Evolutionary conservation across 2,329 filamentous ascomycete genomes (phyloP), one percentile per base, ranked within the genome.

Genomic region (Fusarium vanettenii): DNA sequence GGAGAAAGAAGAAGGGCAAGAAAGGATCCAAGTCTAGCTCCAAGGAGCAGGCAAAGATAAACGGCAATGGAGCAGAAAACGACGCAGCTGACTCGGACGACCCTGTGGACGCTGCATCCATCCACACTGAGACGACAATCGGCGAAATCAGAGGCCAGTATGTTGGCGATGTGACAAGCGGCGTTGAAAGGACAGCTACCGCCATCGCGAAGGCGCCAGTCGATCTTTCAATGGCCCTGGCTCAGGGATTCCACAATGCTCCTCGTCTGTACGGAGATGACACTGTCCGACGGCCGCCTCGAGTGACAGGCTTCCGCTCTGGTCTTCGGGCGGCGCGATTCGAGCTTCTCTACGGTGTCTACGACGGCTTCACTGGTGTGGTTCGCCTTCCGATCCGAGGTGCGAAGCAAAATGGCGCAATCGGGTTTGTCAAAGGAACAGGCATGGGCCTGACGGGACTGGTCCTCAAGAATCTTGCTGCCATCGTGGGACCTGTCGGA

Each of bases 181-280:
- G 88, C 2, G 82, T 91, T 20, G 83, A 83, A 27, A 86, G 87
- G 72, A 87, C 89, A 0, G 86, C 86, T 0, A 79, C 83, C 3
- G 88, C 90, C 5, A 81, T 92, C 5, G 86, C 85, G 8, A 86
- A 84, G 70, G 88, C 90, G 0, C 92, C 92, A 0, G 88, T 92
- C 73, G 88, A 92, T 75, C 80, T 93, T 3, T 86, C 88, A 0
- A 82, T 93, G 45, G 90, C 90, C 0, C 79, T 93, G 2, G 90
- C 90, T 2, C 91, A 93, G 78, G 92, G 92, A 2, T 93, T 93
- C 72, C 92, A 93, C 79, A 94, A 94, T 73, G 91, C 91, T 0
- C 92, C 92, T 2, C 88, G 91, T 3, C 85, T 94, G 0, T 94
- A 94, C 74, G 92, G 92, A 16, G 92, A 94, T 76, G 88, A 90